Base-by-base conservation (phyloP, 176 grass and related monocot genomes). In the Rhynchospora breviuscula region DNA sequence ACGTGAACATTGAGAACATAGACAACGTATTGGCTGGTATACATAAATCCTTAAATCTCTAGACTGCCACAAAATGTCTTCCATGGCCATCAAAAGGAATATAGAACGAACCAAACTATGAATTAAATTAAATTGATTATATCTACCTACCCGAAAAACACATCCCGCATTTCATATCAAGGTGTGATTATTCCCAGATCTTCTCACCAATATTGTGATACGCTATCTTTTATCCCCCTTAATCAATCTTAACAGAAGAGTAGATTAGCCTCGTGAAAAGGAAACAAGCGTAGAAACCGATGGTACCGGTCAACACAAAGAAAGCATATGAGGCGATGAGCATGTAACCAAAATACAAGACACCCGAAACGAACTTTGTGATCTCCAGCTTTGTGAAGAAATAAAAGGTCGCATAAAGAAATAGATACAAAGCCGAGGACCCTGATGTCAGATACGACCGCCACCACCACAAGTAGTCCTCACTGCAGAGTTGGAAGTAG, bases 391-490 rank as follows among this genome's bases (percentile, higher is more conserved):
- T 97, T 51, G 94, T 97, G 63, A 93, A 93, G 87, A 97, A 97
- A 68, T 97, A 97, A 79, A 97, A 97, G 76, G 87, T 87, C 1
- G 94, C 89, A 56, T 97, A 97, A 8, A 93, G 85, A 85, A 97
- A 97, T 68, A 97, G 89, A 26, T 97, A 97, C 52, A 97, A 70
- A 83, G 94, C 94, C 79, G 94, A 97, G 72, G 94, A 97, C n/a
- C 94, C 94, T 0, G 94, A 91, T 58, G 94, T 97, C 60, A 97
- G 51, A 74, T 97, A 97, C 17, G 94, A 93, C 47, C 94, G 86
- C 94, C 94, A 97, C 94, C 94, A 97, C 94, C 94, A 97, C 78
- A 90, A 31, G 73, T 97, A 97, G n/a, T 97, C 94, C 86, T 97
- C 94, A 7, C 94, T 97, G 91, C 94, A 97, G 33, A 97, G 84